Evolutionary conservation across 2,329 filamentous ascomycete species (phyloP), one percentile per base, ranked within the genome.

Genomic region (Pochonia chlamydosporia): DNA sequence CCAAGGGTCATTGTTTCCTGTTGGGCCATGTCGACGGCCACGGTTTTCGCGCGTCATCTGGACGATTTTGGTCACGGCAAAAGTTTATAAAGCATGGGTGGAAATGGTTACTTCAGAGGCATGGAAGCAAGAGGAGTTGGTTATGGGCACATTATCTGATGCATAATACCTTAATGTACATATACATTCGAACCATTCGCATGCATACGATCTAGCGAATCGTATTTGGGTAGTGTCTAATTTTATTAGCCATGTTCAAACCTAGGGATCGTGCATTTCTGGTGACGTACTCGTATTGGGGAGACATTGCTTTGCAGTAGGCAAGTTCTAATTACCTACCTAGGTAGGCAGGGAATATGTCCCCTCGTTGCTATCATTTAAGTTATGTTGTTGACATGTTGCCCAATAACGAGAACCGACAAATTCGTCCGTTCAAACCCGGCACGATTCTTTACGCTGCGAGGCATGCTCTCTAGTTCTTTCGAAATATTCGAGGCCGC

Each of bases 131-230:
- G 3, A 40, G 16, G n/a, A 11, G 21, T 28, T 40, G n/a, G 24
- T 30, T 28, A 23, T 40, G 35, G 25, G 33, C 25, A 24, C 35
- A 36, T 26, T 14, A 44, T 28, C 9, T 18, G n/a, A 14, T 31
- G 18, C 43, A 40, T 3, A 18, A 45, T 28, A 40, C 35, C 35
- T 25, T 40, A 13, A 31, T 40, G 43, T 45, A 45, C 43, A 40
- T 44, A 11, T 26, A 36, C 11, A 18, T 18, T 28, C 23, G 18
- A 5, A 37, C 14, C 2, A 28, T 21, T 11, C 4, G 30, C 18
- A 37, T 8, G n/a, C 20, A 18, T n/a, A 18, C 6, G 42, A 37
- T 37, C 18, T 20, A 5, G 36, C 18, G 6, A 14, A 5, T 39
- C 18, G 35, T 39, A 6, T 21, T 13, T 10, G 18, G 35, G 20